These are phyloP conservation scores for Colletotrichum chrysophilum DNA, from an alignment of 2,329 filamentous ascomycete species.

Conservation along the genomic window DNA sequence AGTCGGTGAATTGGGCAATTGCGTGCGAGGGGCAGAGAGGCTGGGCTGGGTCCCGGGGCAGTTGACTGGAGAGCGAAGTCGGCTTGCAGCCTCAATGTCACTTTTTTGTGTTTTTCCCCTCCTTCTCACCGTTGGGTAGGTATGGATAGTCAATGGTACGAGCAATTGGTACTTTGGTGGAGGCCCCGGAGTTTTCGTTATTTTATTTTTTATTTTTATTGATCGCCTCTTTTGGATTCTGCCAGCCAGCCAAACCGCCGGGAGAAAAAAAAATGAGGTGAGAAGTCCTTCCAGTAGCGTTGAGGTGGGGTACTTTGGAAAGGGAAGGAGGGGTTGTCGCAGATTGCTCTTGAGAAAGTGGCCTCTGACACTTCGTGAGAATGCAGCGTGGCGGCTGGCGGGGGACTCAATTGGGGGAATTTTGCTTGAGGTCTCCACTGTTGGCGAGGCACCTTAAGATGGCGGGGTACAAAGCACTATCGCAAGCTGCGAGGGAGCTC, in stretches of 20 bases:
- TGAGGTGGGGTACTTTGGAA: slow-evolving; percentile 10
- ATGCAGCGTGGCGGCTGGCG: slow-evolving; percentile 13
- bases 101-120: background rate
- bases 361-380: slow-evolving; percentile 10
- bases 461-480: slow-evolving; percentile 18
- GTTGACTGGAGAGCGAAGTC: slow-evolving; percentile 17
- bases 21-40: slow-evolving; percentile 20
- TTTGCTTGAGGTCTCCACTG: slow-evolving; percentile 7
- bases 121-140: background rate
- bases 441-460: background rate
- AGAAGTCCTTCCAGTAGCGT: slow-evolving; percentile 1
- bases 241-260: background rate
- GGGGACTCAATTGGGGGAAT: slow-evolving; percentile 8
- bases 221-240: background rate
- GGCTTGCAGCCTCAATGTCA: background rate
- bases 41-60: slow-evolving; percentile 8
- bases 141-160: background rate
- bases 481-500: background rate
- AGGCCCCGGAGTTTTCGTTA: background rate
- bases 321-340: slow-evolving; percentile 21
- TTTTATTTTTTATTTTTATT: background rate
- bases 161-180: background rate
- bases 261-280: slow-evolving; percentile 1
- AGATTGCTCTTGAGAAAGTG: slow-evolving; percentile 11
- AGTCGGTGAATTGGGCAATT: slow-evolving; percentile 19